phyloP scores from a whole-genome alignment of 2,329 filamentous ascomycete species.

The Xylaria sp. region DNA sequence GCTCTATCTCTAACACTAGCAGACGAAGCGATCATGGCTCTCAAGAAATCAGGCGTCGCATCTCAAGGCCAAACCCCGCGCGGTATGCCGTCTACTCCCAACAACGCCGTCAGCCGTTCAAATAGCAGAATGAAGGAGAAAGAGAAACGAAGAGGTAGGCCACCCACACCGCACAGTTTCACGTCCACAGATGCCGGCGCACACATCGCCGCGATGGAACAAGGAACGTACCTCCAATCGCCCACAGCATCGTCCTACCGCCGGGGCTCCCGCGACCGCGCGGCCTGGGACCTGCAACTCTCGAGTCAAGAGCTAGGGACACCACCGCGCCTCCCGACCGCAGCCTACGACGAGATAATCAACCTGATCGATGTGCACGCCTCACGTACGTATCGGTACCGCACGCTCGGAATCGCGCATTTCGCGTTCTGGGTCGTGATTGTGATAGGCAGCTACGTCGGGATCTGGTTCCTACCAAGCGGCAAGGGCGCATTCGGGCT shows the following conservation, averaged over 20 bases:
- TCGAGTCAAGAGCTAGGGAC: conserved; percentile 34
- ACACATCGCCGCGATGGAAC: conserved; percentile 47
- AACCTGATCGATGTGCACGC: conserved; percentile 75
- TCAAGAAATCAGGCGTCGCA: conserved; percentile 21
- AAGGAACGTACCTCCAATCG: conserved; percentile 55
- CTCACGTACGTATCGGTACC: conserved; percentile 76
- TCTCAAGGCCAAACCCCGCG: conserved; percentile 21
- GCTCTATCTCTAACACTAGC: conserved; percentile 14
- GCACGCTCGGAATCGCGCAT: conserved; percentile 76
- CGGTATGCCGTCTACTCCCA: conserved; percentile 17
- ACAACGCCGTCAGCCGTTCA: background rate
- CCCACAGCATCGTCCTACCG: conserved; percentile 50
- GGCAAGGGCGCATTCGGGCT: conserved; percentile 82
- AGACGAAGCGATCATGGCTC: conserved; percentile 10
- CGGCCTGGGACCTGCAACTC: conserved; percentile 52
- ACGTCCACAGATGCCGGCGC: conserved; percentile 35
- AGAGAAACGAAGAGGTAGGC: conserved; percentile 27
- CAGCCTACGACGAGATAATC: conserved; percentile 78
- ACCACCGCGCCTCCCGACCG: conserved; percentile 55
- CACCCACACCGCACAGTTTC: conserved; percentile 28
- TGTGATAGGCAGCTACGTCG: conserved; percentile 79
- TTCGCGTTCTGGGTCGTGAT: conserved; percentile 76
- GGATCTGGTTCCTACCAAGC: conserved; percentile 84
- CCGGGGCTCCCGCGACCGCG: conserved; percentile 38
- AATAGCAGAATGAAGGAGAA: conserved; percentile 20